A percentile compares a stretch with the other conserved stretches of the same genome.
These are phyloP conservation scores for Phytomonas sp. DNA, from an alignment of 208 protist genomes.

Conservation along the genomic window DNA sequence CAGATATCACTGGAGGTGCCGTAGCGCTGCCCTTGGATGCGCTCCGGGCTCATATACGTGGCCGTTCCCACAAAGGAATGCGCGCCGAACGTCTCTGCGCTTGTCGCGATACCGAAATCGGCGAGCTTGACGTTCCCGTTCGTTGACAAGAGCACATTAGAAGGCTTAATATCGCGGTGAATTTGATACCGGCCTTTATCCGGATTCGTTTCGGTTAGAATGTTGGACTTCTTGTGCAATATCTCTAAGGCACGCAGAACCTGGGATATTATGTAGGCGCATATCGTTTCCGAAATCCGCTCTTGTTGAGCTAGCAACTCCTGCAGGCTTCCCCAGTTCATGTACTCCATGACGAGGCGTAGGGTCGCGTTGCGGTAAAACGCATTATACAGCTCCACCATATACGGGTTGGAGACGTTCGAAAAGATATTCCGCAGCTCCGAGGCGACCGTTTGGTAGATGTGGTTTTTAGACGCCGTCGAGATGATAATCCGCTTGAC, in stretches of 20 bases:
- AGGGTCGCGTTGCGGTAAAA: constrained; percentile 65
- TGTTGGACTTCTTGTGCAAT: constrained; percentile 77
- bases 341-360: constrained; percentile 84
- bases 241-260: constrained; percentile 77
- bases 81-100: constrained; percentile 74
- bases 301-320: constrained; percentile 54
- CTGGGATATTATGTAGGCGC: constrained; percentile 67
- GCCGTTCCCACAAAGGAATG: constrained; percentile 84
- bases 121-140: constrained; percentile 69
- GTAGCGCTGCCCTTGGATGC: constrained; percentile 66
- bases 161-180: constrained; percentile 84
- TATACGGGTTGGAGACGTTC: constrained; percentile 56
- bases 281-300: constrained; percentile 36
- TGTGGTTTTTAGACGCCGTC: constrained; percentile 38
- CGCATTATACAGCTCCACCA: constrained; percentile 78
- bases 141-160: constrained; percentile 79
- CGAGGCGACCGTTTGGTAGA: constrained; percentile 64
- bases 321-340: constrained; percentile 84
- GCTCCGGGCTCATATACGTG: constrained; percentile 85
- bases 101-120: constrained; percentile 83
- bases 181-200: constrained; percentile 70
- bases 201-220: constrained; percentile 70
- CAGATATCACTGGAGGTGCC: constrained; percentile 84
- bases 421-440: constrained; percentile 82
- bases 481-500: constrained; percentile 77